These are phyloP conservation scores for Pythium sukuiense DNA, from an alignment of 352 stramenopile species.

Conservation along the genomic window DNA sequence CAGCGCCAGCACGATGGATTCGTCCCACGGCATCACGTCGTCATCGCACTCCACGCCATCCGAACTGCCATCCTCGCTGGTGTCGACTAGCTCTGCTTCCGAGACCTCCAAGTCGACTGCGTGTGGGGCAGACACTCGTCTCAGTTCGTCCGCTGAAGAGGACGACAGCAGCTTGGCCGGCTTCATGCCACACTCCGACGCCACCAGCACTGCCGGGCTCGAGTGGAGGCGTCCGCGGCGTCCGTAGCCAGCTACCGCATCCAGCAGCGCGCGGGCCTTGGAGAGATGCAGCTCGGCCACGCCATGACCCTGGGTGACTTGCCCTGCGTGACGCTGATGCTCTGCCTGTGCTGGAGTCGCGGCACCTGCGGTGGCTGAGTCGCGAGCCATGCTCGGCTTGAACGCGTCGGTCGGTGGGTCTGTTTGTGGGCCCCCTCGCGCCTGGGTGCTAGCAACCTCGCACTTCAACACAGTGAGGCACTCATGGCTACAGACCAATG, in stretches of 20 bases:
- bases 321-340: background rate
- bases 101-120: background rate
- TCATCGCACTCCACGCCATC: background rate
- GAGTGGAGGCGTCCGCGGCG: constrained; percentile 15
- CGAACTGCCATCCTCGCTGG: background rate
- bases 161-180: background rate
- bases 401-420: constrained; percentile 5
- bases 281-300: constrained; percentile 13
- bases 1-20: constrained; percentile 52
- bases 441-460: background rate
- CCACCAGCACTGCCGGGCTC: constrained; percentile 23
- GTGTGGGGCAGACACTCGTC: background rate
- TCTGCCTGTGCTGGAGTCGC: background rate
- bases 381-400: constrained; percentile 10
- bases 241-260: constrained; percentile 7
- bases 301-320: background rate
- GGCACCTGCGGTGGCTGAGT: constrained; percentile 3
- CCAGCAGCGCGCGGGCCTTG: constrained; percentile 16
- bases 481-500: background rate
- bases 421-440: constrained; percentile 9
- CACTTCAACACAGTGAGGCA: background rate
- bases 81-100: constrained; percentile 7
- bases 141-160: background rate
- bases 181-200: background rate
- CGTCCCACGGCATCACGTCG: background rate